Conservation (phyloP, 2,329 filamentous ascomycete genomes). For the Cryphonectria naterciae region DNA sequence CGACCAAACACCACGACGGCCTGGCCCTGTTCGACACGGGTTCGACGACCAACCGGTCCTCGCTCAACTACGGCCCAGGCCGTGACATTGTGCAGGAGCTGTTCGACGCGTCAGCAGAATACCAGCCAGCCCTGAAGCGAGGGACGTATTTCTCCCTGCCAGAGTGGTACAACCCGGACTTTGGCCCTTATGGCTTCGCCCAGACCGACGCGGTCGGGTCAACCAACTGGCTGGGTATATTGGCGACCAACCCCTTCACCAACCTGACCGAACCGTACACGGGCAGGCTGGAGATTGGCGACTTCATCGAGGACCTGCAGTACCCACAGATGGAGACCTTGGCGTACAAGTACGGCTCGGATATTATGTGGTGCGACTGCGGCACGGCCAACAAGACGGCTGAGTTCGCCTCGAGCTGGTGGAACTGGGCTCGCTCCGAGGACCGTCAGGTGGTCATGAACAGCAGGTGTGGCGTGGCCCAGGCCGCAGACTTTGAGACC, state of each 20-base stretch:
- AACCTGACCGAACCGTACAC: constrained; percentile 47
- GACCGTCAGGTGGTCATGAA: constrained; percentile 59
- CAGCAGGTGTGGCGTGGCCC: constrained; percentile 58
- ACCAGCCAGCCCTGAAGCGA: constrained; percentile 47
- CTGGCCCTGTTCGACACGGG: constrained; percentile 49
- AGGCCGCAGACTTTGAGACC: constrained; percentile 60
- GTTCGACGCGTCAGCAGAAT: constrained; percentile 45
- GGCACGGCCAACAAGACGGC: constrained; percentile 48
- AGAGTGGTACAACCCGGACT: constrained; percentile 55
- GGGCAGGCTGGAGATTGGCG: constrained; percentile 42
- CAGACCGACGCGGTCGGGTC: constrained; percentile 37
- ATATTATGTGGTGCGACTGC: constrained; percentile 57
- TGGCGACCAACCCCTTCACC: constrained; percentile 50
- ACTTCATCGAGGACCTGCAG: constrained; percentile 50
- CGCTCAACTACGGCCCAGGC: constrained; percentile 46
- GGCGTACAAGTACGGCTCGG: constrained; percentile 47
- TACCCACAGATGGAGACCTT: constrained; percentile 52
- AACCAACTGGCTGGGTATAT: constrained; percentile 43
- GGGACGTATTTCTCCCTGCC: constrained; percentile 54
- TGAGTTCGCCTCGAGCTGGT: constrained; percentile 47
- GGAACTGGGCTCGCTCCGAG: constrained; percentile 42
- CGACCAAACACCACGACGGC: constrained; percentile 53
- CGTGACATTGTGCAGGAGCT: constrained; percentile 48
- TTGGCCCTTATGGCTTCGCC: constrained; percentile 47
- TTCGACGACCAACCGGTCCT: constrained; percentile 44